Conservation (phyloP, 2,329 filamentous ascomycete genomes). For the Fusarium sp. region DNA sequence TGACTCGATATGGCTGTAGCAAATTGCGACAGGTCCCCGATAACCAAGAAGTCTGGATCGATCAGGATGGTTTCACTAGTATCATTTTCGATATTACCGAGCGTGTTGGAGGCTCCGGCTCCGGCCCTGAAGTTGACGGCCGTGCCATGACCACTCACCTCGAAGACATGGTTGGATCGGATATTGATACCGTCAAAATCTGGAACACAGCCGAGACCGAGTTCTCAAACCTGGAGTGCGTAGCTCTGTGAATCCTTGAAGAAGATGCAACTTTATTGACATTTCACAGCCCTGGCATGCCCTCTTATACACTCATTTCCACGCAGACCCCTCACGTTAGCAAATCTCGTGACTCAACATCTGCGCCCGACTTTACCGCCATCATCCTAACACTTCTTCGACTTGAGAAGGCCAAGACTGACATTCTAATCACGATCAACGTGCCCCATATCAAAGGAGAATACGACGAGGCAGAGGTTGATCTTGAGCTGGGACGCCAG, state of each 20-base stretch:
- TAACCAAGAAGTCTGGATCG: conserved; percentile 93
- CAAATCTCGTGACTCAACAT: conserved; percentile 51
- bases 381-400: conserved; percentile 83
- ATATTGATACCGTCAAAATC: conserved; percentile 73
- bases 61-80: conserved; percentile 83
- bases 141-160: conserved; percentile 77
- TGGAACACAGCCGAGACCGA: conserved; percentile 73
- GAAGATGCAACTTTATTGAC: conserved; percentile 22
- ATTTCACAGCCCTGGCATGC: conserved; percentile 57
- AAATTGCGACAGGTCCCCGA: conserved; percentile 81
- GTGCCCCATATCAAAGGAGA: conserved; percentile 84
- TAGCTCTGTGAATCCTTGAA: background rate
- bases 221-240: conserved; percentile 68
- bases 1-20: conserved; percentile 57
- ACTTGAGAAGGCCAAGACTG: conserved; percentile 79
- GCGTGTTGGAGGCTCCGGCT: conserved; percentile 72
- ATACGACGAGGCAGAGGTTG: conserved; percentile 79
- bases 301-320: conserved; percentile 77
- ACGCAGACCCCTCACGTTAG: conserved; percentile 65
- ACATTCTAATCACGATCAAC: conserved; percentile 88
- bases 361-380: conserved; percentile 74
- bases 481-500: conserved; percentile 73
- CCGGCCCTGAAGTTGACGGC: conserved; percentile 72
- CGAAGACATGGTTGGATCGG: conserved; percentile 75
- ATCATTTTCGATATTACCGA: conserved; percentile 93